A percentile compares a stretch with the other conserved stretches of the same genome.
These are phyloP conservation scores for Fereydounia khargensis DNA, from an alignment of 1,284 basidiomycete genomes.

Conservation along the genomic window DNA sequence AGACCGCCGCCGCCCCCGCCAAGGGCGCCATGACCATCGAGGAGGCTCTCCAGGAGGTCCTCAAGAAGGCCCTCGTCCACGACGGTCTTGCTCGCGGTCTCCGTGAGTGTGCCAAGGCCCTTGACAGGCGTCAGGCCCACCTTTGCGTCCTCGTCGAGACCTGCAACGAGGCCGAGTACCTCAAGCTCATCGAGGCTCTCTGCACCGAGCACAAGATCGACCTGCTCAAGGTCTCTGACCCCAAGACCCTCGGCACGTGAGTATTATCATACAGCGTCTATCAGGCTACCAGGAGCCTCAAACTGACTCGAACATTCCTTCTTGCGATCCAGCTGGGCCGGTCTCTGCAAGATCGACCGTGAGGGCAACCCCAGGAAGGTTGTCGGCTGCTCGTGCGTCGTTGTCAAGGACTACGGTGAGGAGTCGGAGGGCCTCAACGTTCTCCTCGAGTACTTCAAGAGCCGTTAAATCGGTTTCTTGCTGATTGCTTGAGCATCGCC, in stretches of 20 bases:
- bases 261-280: too few species aligned
- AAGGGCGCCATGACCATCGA: conserved; percentile 90
- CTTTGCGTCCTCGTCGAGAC: conserved; percentile 98
- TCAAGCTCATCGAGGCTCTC: conserved; percentile 99
- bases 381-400: conserved; percentile 72
- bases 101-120: conserved; percentile 94
- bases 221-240: conserved; percentile 95
- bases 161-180: conserved; percentile 98
- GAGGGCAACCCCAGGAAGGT: conserved; percentile 98
- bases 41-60: conserved; percentile 91
- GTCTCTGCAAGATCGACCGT: conserved; percentile 91
- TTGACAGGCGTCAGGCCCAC: conserved; percentile 98
- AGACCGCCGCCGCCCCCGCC: conserved; percentile 68
- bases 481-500: too few species aligned
- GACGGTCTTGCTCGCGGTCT: conserved; percentile 97
- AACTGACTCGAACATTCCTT: too few species aligned
- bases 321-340: too few species aligned
- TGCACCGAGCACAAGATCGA: conserved; percentile 99
- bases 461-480: conserved; percentile 61
- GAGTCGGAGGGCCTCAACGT: conserved; percentile 96
- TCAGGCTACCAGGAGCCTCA: too few species aligned
- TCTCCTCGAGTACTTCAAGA: conserved; percentile 94
- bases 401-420: conserved; percentile 95
- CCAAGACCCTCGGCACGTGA: conserved; percentile 86
- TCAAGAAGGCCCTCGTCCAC: conserved; percentile 94